These are phyloP conservation scores for Solanum corneliomulleri DNA, from an alignment of 257 asterid species.

Conservation along the genomic window DNA sequence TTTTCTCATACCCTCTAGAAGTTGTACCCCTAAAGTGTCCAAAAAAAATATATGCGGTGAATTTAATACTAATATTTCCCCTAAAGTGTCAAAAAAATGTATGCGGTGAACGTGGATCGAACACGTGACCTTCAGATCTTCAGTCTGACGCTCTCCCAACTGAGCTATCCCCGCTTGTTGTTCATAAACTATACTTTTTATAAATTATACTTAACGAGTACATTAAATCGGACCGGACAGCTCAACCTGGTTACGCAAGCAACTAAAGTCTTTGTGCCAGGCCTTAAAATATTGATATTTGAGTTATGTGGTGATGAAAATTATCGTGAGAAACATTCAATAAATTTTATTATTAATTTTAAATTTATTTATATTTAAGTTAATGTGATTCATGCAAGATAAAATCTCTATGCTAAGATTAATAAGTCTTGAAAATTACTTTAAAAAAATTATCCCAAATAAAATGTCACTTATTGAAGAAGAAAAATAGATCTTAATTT, in stretches of 20 bases:
- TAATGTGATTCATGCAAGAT: neutral
- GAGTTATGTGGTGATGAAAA: neutral
- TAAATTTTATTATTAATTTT: no score
- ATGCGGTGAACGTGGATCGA: conserved; percentile 23
- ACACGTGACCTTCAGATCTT: conserved; percentile 89
- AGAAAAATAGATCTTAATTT: neutral
- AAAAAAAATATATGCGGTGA: no score
- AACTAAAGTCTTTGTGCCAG: no score
- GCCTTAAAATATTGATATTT: neutral
- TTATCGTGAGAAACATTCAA: no score
- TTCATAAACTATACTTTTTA: no score
- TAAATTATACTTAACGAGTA: fast-evolving
- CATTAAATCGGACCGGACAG: no score
- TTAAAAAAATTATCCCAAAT: neutral
- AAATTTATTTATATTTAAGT: neutral
- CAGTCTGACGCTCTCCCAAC: conserved; percentile 98
- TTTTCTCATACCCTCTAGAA: no score
- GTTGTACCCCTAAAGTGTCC: no score
- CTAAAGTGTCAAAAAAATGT: no score
- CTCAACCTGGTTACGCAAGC: no score
- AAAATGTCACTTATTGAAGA: neutral
- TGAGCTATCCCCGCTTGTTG: conserved; percentile 73
- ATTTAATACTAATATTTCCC: no score
- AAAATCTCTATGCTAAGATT: neutral
- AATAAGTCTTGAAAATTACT: no score